Conservation (phyloP, 768 basidiomycete genomes). For the Suillus luteus region DNA sequence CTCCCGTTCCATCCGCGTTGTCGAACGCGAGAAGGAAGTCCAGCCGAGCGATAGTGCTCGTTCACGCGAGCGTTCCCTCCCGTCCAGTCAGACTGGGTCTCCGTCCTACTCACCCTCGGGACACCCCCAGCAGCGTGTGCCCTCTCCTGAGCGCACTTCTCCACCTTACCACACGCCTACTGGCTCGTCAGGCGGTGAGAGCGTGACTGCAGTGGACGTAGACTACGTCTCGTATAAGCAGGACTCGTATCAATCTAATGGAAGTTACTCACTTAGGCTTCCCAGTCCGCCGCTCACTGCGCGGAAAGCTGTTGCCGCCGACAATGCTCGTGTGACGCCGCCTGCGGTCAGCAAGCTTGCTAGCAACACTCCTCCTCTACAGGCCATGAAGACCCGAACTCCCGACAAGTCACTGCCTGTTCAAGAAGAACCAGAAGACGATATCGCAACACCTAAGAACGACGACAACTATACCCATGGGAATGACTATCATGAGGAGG, state of each 20-base stretch:
- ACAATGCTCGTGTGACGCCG: constrained; percentile 35
- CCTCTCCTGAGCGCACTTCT: constrained; percentile 57
- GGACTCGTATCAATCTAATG: constrained; percentile 41
- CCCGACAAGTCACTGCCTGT: constrained; percentile 76
- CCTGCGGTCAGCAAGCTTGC: constrained; percentile 40
- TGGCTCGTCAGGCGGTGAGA: constrained; percentile 49
- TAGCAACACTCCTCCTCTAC: constrained; percentile 58
- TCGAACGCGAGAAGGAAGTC: constrained; percentile 47
- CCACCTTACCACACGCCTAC: constrained; percentile 52
- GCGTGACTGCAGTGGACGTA: constrained; percentile 35
- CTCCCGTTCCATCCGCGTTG: constrained; percentile 37
- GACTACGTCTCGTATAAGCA: constrained; percentile 49
- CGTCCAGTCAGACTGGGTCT: constrained; percentile 38
- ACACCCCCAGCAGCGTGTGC: constrained; percentile 40
- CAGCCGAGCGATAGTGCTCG: constrained; percentile 29
- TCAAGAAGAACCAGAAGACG: constrained; percentile 77
- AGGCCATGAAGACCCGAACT: constrained; percentile 53
- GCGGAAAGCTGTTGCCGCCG: constrained; percentile 27
- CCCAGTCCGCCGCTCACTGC: constrained; percentile 30
- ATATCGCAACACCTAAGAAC: constrained; percentile 43
- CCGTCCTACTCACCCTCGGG: constrained; percentile 45
- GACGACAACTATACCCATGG: constrained; percentile 43
- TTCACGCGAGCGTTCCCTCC: constrained; percentile 31
- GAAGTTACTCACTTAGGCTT: constrained; percentile 28
- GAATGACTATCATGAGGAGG: constrained; percentile 46